Base-by-base conservation (phyloP, 2,329 filamentous ascomycete genomes). In the Sordariomycetes sp. region DNA sequence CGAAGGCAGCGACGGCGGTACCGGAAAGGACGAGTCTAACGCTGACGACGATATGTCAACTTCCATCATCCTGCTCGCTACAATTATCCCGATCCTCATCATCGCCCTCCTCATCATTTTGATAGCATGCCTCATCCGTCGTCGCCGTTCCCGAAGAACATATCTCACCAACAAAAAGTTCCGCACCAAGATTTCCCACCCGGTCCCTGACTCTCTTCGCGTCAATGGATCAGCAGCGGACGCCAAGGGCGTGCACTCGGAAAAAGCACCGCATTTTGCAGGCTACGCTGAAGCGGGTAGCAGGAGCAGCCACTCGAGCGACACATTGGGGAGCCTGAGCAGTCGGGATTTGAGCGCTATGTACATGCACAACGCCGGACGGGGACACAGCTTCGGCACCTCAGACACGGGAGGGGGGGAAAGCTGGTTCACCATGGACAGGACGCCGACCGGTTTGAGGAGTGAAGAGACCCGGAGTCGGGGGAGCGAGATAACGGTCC, bases 21-120 rank as follows among this genome's bases (percentile, higher is more conserved):
- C 30, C n/a, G 32, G 29, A 5, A 30, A 40, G 10, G 33, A 38
- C 5, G 17, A 39, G 6, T 37, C 40, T 16, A 31, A 42, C 10
- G 28, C 36, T 10, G 33, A 39, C 24, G 24, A 36, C n/a, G 51
- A 46, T 18, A 30, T 57, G 6, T 51, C 42, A 16, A 60, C 48
- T 4, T 46, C 46, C 16, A 48, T 55, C 4, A 55, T 68, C 16
- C 47, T 69, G 6, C 44, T 68, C 11, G 66, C 63, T 1, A 59
- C 63, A 3, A 54, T 70, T 3, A 48, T 70, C 3, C 65, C 66
- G 3, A 42, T 68, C 11, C 40, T 66, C 1, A 46, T 55, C 15
- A 36, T 61, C 9, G 41, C 55, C 0, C 39, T 61, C 5, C 39
- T 57, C 8, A 40, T 57, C 14, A 44, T 57, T 42, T 39, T 59